These are phyloP conservation scores for Niveomyces coronatus DNA, from an alignment of 2,329 filamentous ascomycete genomes.

Conservation along the genomic window DNA sequence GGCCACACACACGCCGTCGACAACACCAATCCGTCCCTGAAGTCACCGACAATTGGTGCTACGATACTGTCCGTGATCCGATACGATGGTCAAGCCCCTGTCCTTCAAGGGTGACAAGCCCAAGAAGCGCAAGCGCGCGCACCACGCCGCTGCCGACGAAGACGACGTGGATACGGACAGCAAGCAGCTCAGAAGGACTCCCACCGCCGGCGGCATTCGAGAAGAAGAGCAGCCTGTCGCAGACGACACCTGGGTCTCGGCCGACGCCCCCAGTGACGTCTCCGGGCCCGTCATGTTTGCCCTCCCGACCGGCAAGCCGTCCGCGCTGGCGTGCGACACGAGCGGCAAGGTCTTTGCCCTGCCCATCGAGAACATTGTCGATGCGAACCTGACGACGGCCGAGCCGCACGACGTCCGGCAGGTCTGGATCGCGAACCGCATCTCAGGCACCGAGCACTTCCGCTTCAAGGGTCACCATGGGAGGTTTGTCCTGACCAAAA, in stretches of 20 bases:
- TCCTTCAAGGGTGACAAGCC: conserved; percentile 97
- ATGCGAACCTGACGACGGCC: conserved; percentile 69
- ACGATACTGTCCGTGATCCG: too few relatives aligned
- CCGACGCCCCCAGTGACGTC: conserved; percentile 64
- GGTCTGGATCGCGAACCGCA: conserved; percentile 83
- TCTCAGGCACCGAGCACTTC: conserved; percentile 70
- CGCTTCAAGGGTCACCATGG: conserved; percentile 88
- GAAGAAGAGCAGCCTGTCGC: conserved; percentile 29
- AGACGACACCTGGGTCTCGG: conserved; percentile 88
- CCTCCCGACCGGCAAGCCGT: conserved; percentile 61
- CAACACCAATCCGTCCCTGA: too few relatives aligned
- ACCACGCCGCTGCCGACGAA: conserved; percentile 31
- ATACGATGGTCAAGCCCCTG: conserved; percentile 74
- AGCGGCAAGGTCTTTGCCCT: conserved; percentile 79
- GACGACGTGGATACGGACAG: conserved; percentile 31
- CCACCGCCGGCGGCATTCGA: conserved; percentile 15
- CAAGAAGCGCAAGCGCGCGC: conserved; percentile 79
- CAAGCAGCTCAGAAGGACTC: conserved; percentile 14
- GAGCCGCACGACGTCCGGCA: conserved; percentile 94
- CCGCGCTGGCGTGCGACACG: conserved; percentile 75
- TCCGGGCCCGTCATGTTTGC: conserved; percentile 75
- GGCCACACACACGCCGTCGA: too few relatives aligned
- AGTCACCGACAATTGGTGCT: too few relatives aligned
- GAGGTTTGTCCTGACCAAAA: conserved; percentile 39
- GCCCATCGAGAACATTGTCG: conserved; percentile 77